Evolutionary conservation across 2,329 filamentous ascomycete species (phyloP).

Genomic region (Alternaria sp.): DNA sequence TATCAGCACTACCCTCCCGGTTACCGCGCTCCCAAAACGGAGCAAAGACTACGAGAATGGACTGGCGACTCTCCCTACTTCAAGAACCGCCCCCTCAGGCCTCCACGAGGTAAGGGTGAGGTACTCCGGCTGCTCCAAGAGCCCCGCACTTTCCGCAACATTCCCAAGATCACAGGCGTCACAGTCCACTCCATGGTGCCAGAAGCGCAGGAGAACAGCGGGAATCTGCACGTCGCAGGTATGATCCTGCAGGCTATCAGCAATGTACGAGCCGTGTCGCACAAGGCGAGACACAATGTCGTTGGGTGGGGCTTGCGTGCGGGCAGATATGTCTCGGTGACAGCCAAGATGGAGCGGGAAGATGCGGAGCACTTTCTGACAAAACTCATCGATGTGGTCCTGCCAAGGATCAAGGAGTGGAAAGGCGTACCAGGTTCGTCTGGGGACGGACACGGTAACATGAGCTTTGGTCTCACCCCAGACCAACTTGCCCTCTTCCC

Average conservation of each 20-base stretch:
- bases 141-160: constrained; percentile 77
- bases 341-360: constrained; percentile 77
- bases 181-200: constrained; percentile 79
- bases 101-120: constrained; percentile 78
- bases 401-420: constrained; percentile 97
- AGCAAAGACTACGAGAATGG: constrained; percentile 80
- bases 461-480: constrained; percentile 78
- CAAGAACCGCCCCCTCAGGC: constrained; percentile 84
- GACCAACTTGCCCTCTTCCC: constrained; percentile 85
- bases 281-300: constrained; percentile 72
- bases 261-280: constrained; percentile 74
- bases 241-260: constrained; percentile 87
- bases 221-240: constrained; percentile 79
- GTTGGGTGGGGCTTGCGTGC: constrained; percentile 75
- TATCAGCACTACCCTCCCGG: constrained; percentile 88
- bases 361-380: constrained; percentile 89
- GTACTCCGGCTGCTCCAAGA: constrained; percentile 71
- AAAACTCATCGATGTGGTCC: constrained; percentile 86
- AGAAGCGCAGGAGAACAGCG: constrained; percentile 71
- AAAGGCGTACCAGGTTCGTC: constrained; percentile 76
- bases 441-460: constrained; percentile 87
- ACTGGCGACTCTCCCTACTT: constrained; percentile 92
- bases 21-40: constrained; percentile 63
- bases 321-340: constrained; percentile 76
- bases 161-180: constrained; percentile 81